Evolutionary conservation across 495 filamentous ascomycete species (phyloP).

Genomic region (Penicillium ucsense): DNA sequence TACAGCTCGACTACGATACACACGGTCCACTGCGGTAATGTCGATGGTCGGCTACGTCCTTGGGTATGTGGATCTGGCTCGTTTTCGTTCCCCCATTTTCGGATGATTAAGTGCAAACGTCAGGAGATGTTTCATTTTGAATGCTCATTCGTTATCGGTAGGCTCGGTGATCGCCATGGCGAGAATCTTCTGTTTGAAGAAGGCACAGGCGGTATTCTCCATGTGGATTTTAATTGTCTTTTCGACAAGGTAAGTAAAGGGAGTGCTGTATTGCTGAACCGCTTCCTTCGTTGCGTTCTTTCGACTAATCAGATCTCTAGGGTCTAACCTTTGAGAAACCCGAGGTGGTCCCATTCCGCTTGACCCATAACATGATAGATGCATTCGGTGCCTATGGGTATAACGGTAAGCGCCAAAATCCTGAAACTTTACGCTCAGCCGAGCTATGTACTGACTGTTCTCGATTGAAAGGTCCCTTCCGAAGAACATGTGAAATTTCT

Average conservation of each 20-base stretch:
- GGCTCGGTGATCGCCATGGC: conserved; percentile 90
- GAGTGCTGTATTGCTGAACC: no score
- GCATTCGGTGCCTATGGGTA: conserved; percentile 91
- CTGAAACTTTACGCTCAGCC: no score
- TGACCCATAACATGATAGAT: conserved; percentile 97
- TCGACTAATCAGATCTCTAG: conserved; percentile 11
- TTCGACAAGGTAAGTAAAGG: conserved; percentile 67
- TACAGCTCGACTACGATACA: conserved; percentile 78
- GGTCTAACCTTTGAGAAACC: conserved; percentile 92
- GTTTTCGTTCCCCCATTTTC: background rate
- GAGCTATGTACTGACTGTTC: no score
- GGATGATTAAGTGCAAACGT: background rate
- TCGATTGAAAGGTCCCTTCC: conserved; percentile 57
- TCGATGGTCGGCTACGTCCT: conserved; percentile 94
- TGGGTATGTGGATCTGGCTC: conserved; percentile 37
- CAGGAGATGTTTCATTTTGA: no score
- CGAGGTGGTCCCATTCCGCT: conserved; percentile 90
- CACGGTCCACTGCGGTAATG: conserved; percentile 91
- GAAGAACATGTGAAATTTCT: conserved; percentile 81
- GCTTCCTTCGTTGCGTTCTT: background rate
- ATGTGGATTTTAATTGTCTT: conserved; percentile 99
- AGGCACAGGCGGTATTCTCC: conserved; percentile 84
- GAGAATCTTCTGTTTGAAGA: conserved; percentile 96
- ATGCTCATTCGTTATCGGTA: conserved; percentile 7
- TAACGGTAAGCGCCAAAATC: conserved; percentile 39